Evolutionary conservation across 495 filamentous ascomycete genomes (phyloP).

Genomic region (Daldinia concentrica): DNA sequence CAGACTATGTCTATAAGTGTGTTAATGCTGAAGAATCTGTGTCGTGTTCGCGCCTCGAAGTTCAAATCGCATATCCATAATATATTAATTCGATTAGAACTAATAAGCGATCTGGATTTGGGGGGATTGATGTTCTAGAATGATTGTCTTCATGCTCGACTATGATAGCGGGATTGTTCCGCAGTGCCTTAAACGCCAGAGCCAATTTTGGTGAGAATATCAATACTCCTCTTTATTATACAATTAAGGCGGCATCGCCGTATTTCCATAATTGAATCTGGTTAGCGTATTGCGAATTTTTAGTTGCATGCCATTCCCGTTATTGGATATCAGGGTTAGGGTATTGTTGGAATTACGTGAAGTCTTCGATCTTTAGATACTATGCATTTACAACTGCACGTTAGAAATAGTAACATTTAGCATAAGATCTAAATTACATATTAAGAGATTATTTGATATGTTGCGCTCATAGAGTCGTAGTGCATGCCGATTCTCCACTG

Average conservation of each 20-base stretch:
- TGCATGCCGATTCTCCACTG: constrained; percentile 6
- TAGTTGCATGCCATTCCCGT: constrained; percentile 10
- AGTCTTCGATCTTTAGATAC: background rate
- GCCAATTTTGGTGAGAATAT: constrained; percentile 16
- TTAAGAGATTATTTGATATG: background rate
- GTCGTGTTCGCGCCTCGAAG: constrained; percentile 13
- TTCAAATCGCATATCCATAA: background rate
- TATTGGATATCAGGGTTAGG: background rate
- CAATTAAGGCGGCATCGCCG: no score
- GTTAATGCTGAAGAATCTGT: background rate
- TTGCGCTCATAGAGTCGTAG: constrained; percentile 4
- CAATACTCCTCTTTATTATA: background rate
- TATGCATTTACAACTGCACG: background rate
- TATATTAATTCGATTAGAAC: background rate
- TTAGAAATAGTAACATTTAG: background rate
- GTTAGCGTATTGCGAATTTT: constrained; percentile 2
- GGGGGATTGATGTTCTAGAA: constrained; percentile 25
- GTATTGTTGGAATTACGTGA: background rate
- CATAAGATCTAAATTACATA: background rate
- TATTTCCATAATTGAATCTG: background rate
- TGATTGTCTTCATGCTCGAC: background rate
- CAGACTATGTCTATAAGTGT: constrained; percentile 3
- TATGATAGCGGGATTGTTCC: constrained; percentile 7
- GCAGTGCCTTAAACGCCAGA: constrained; percentile 17
- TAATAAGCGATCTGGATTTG: constrained; percentile 17